A percentile compares a stretch with the other conserved stretches of the same genome.
These are phyloP conservation scores for Singerocomus rubriflavus DNA, from an alignment of 1,284 basidiomycete species.

Conservation along the genomic window DNA sequence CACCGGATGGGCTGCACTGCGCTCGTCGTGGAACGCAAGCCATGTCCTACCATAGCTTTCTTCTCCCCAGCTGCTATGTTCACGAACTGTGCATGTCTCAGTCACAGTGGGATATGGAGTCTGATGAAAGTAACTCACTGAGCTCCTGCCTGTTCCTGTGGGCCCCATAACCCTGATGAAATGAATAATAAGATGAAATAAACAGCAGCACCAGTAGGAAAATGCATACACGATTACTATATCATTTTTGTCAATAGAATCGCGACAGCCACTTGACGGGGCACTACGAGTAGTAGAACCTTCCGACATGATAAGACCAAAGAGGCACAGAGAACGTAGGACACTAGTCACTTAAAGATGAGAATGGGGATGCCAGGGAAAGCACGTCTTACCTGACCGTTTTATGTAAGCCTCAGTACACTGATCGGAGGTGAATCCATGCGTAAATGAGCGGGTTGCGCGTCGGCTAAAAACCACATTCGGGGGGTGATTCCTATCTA, in stretches of 20 bases:
- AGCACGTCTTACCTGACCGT: too few relatives aligned
- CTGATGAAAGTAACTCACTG: constrained; percentile 23
- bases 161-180: constrained; percentile 37
- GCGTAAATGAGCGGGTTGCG: too few relatives aligned
- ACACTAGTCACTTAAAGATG: too few relatives aligned
- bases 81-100: constrained; percentile 17
- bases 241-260: constrained; percentile 2
- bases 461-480: too few relatives aligned
- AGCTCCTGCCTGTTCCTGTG: constrained; percentile 41
- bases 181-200: neutral
- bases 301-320: too few relatives aligned
- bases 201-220: neutral
- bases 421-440: too few relatives aligned
- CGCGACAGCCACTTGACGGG: neutral
- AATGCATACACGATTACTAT: constrained; percentile 19
- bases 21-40: constrained; percentile 9
- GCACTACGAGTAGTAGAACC: too few relatives aligned
- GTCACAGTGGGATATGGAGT: neutral
- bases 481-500: too few relatives aligned
- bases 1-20: constrained; percentile 15
- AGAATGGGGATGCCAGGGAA: too few relatives aligned
- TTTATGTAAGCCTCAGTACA: too few relatives aligned
- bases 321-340: too few relatives aligned
- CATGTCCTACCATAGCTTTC: neutral
- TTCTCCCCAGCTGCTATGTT: constrained; percentile 14